These are phyloP conservation scores for Calonectria leucothoes DNA, from an alignment of 2,329 filamentous ascomycete species.

Conservation along the genomic window DNA sequence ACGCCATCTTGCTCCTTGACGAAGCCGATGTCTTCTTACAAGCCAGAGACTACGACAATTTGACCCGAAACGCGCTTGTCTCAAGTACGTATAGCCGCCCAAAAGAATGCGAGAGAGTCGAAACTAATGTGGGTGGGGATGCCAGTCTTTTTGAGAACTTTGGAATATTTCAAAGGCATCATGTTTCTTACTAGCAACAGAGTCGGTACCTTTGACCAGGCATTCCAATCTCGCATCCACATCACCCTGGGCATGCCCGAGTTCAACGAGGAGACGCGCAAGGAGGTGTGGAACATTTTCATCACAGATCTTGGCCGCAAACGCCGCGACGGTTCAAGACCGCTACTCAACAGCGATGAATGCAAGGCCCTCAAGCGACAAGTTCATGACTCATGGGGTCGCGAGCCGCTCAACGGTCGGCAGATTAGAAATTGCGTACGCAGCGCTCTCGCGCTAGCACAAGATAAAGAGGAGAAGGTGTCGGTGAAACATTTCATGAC, in stretches of 20 bases:
- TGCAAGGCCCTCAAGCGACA: not conserved
- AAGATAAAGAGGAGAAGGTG: not conserved
- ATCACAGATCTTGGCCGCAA: not conserved
- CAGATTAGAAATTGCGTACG: not conserved
- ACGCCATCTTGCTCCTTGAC: not conserved
- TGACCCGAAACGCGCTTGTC: not conserved
- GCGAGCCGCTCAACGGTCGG: not conserved
- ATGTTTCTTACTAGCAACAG: not conserved
- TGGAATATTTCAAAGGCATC: not conserved
- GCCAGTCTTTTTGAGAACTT: not conserved
- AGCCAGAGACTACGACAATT: not conserved
- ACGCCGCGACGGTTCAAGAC: not conserved
- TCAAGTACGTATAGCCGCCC: not conserved
- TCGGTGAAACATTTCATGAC: not conserved
- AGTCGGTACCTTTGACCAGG: not conserved
- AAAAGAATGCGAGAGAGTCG: fast-evolving
- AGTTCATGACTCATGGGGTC: not conserved
- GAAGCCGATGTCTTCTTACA: not conserved
- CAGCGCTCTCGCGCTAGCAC: not conserved
- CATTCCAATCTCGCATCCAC: not conserved
- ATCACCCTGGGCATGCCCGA: not conserved
- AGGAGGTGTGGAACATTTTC: not conserved
- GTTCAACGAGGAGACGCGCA: not conserved
- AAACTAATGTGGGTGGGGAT: not conserved
- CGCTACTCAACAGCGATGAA: not conserved